Evolutionary conservation across 192 early-diverging fungal species (phyloP).

Genomic region (Linnemannia elongata): DNA sequence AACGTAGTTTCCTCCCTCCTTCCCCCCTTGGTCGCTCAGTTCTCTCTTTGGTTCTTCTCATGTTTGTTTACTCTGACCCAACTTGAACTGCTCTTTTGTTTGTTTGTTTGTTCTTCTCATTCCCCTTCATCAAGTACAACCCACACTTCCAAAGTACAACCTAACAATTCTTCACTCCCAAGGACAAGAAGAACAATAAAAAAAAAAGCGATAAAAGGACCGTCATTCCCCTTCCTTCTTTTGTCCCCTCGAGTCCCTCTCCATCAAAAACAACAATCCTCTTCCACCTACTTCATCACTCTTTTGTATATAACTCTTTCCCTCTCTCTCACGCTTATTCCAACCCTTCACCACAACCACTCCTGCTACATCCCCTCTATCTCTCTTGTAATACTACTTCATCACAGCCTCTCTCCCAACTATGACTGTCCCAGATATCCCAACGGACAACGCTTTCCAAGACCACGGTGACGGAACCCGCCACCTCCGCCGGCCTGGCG

Average conservation of each 20-base stretch:
- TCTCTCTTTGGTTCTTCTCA: background rate
- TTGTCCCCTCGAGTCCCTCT: conserved; percentile 4
- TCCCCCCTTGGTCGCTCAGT: no score
- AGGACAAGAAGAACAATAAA: background rate
- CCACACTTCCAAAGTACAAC: background rate
- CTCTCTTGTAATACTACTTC: background rate
- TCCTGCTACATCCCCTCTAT: background rate
- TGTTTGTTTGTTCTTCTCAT: background rate
- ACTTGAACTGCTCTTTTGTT: background rate
- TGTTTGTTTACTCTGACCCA: background rate
- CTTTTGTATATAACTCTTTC: no score
- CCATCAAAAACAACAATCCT: background rate
- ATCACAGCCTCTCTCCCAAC: background rate
- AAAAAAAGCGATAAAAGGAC: background rate
- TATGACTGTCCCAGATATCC: conserved; percentile 38
- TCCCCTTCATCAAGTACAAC: background rate
- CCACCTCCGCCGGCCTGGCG: conserved; percentile 28
- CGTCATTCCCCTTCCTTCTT: background rate
- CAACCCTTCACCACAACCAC: background rate
- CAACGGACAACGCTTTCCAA: conserved; percentile 2
- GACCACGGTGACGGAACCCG: conserved; percentile 44
- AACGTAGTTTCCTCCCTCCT: no score
- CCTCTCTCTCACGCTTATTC: background rate
- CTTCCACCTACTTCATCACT: background rate
- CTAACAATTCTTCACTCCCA: background rate